Evolutionary conservation across 2,329 filamentous ascomycete genomes (phyloP).

Genomic region (Hypocreales sp.): DNA sequence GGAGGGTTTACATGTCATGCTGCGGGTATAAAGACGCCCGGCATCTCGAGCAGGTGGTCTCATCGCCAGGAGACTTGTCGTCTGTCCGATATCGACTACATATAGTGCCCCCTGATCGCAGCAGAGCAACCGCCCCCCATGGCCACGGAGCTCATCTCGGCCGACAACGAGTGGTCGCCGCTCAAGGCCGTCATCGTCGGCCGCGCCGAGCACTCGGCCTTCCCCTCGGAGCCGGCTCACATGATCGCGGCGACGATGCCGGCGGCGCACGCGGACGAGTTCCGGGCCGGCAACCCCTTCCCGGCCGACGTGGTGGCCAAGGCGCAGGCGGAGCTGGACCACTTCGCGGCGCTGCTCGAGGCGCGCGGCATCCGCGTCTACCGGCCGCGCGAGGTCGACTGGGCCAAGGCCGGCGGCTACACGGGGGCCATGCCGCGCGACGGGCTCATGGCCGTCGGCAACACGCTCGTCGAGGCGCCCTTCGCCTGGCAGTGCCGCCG

Average conservation of each 20-base stretch:
- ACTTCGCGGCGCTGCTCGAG: slow-evolving; percentile 1
- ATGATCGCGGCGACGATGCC: slow-evolving; percentile 2
- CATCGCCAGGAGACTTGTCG: too few species aligned
- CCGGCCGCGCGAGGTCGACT: slow-evolving; percentile 1
- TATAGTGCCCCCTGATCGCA: too few species aligned
- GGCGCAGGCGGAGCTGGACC: slow-evolving; percentile 2
- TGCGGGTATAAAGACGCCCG: too few species aligned
- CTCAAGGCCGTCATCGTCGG: slow-evolving; percentile 3
- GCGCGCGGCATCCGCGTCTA: slow-evolving; percentile 1
- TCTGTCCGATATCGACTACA: too few species aligned
- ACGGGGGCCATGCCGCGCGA: slow-evolving; percentile 2
- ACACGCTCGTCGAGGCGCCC: slow-evolving; percentile 1
- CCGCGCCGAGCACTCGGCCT: slow-evolving; percentile 2
- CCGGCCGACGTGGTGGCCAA: slow-evolving; percentile 1
- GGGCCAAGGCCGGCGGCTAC: slow-evolving; percentile 1
- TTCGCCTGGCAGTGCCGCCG: slow-evolving; percentile 2
- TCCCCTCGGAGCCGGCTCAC: slow-evolving; percentile 1
- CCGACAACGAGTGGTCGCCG: slow-evolving; percentile 2
- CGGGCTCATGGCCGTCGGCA: neutral
- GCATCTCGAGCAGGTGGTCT: too few species aligned
- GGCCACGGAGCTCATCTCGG: too few species aligned
- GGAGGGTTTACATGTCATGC: too few species aligned
- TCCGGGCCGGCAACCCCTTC: slow-evolving; percentile 1
- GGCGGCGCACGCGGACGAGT: neutral
- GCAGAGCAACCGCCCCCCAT: too few species aligned